phyloP scores from a whole-genome alignment of 257 asterid species.

The Forsythia suspensa region DNA sequence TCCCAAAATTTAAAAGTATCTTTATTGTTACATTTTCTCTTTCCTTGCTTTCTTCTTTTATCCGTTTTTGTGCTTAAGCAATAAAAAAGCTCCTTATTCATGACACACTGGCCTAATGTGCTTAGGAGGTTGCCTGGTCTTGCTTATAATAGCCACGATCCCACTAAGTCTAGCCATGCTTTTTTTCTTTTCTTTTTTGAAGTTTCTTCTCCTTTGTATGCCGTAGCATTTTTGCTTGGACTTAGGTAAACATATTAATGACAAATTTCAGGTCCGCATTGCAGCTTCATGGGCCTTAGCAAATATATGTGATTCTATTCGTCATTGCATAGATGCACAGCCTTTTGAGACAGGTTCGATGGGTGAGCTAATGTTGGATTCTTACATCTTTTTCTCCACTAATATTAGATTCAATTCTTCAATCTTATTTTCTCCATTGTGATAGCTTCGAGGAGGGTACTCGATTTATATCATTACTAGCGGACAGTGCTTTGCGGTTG shows the following conservation, averaged over 20 bases:
- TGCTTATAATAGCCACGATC: neutral
- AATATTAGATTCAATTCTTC: constrained; percentile 25
- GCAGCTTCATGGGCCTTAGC: constrained; percentile 98
- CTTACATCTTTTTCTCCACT: constrained; percentile 26
- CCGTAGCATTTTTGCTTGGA: constrained; percentile 18
- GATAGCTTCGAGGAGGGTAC: constrained; percentile 52
- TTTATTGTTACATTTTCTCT: neutral
- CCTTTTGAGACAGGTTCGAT: constrained; percentile 45
- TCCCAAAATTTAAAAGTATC: neutral
- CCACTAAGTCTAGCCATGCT: neutral
- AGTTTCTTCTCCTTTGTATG: constrained; percentile 11
- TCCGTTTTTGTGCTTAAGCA: neutral
- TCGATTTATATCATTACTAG: constrained; percentile 52
- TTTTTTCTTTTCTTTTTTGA: neutral
- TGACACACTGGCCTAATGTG: neutral
- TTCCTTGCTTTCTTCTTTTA: neutral
- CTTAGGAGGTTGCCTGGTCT: neutral
- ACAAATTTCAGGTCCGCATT: constrained; percentile 79
- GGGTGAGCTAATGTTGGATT: constrained; percentile 34
- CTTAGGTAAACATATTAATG: constrained; percentile 19
- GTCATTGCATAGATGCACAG: constrained; percentile 54
- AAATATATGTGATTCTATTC: constrained; percentile 81
- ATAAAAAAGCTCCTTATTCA: neutral
- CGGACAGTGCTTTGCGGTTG: constrained; percentile 67
- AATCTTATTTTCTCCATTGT: constrained; percentile 28